Evolutionary conservation across 2,329 filamentous ascomycete genomes (phyloP).

Genomic region (Xylariaceae sp.): DNA sequence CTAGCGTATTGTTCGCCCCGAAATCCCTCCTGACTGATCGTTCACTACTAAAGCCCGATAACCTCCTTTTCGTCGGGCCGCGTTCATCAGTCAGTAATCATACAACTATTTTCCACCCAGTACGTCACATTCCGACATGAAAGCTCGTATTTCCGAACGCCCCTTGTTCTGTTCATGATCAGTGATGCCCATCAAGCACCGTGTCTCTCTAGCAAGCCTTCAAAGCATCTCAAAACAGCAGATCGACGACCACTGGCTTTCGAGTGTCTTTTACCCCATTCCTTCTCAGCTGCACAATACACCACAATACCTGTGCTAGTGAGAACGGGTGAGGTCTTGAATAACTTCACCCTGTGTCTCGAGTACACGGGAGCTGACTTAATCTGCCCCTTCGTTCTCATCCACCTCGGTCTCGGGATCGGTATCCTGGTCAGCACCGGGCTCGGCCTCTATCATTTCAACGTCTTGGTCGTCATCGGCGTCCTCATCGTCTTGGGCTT

Average conservation of each 20-base stretch:
- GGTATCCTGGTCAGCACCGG: slow-evolving; percentile 21
- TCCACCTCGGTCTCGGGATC: slow-evolving; percentile 34
- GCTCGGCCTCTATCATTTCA: slow-evolving; percentile 21
- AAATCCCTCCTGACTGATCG: no score
- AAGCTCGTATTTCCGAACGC: slow-evolving; percentile 11
- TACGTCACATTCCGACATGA: not conserved
- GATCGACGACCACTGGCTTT: not conserved
- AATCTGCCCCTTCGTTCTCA: slow-evolving; percentile 29
- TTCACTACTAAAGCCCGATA: no score
- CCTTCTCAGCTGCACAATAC: not conserved
- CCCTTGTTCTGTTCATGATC: slow-evolving; percentile 11
- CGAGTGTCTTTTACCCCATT: not conserved
- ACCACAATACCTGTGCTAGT: not conserved
- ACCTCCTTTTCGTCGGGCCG: no score
- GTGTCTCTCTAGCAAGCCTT: slow-evolving; percentile 1
- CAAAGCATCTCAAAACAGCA: not conserved
- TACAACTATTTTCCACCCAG: slow-evolving; percentile 5
- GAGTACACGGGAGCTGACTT: slow-evolving; percentile 5
- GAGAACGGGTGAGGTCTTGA: not conserved
- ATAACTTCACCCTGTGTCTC: not conserved
- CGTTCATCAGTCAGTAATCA: not conserved
- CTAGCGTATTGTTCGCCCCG: no score
- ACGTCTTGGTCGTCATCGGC: slow-evolving; percentile 24
- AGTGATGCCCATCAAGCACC: slow-evolving; percentile 10
- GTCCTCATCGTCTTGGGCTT: slow-evolving; percentile 28